Evolutionary conservation across 2,329 filamentous ascomycete genomes (phyloP).

Genomic region (Onygenales sp.): DNA sequence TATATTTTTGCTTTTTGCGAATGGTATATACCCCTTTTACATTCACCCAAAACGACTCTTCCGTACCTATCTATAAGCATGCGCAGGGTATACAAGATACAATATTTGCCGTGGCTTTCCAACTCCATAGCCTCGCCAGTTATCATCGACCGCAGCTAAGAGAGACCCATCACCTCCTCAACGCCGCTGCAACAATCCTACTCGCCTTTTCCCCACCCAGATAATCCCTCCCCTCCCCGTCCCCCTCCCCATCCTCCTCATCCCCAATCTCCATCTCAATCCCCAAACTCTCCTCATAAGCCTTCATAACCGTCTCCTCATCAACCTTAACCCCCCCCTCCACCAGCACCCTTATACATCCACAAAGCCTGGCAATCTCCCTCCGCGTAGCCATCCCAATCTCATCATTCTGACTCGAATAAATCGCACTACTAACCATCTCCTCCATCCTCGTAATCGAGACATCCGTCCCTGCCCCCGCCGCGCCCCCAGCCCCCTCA

Average conservation of each 20-base stretch:
- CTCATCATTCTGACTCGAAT: conserved; percentile 88
- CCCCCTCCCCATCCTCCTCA: conserved; percentile 21
- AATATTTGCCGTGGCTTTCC: no score
- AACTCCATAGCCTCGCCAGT: no score
- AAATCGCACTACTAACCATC: conserved; percentile 71
- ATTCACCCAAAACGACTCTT: no score
- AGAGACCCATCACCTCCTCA: neutral
- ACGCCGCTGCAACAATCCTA: conserved; percentile 22
- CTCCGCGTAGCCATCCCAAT: conserved; percentile 67
- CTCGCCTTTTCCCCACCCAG: conserved; percentile 30
- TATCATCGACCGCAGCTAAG: neutral
- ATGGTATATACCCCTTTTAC: no score
- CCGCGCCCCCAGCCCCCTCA: conserved; percentile 24
- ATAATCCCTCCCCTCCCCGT: conserved; percentile 31
- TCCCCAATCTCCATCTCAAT: conserved; percentile 40
- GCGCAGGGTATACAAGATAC: no score
- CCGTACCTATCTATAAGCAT: no score
- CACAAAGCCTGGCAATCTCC: conserved; percentile 77
- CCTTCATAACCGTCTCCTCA: conserved; percentile 74
- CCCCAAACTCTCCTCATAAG: conserved; percentile 74
- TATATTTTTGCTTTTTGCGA: no score
- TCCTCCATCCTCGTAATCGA: conserved; percentile 83
- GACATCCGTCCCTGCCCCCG: conserved; percentile 41
- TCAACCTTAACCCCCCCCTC: conserved; percentile 77
- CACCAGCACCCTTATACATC: conserved; percentile 73